Percentiles rank a stretch among this genome's conserved stretches.
Evolutionary conservation across 164 flowering plant species (phyloP).

Genomic region (Malania oleifera): DNA sequence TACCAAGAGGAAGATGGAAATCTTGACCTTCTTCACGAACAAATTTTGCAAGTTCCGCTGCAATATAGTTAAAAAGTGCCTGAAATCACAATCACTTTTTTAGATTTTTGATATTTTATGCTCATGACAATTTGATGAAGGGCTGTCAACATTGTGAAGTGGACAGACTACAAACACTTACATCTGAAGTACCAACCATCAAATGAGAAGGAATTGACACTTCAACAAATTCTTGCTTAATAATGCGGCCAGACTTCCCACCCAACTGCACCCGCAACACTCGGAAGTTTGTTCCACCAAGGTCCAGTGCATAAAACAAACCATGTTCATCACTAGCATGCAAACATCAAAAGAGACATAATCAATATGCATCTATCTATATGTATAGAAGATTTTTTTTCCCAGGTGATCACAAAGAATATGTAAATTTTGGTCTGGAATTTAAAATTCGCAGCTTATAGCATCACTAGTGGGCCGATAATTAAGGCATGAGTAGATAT

Average conservation of each 20-base stretch:
- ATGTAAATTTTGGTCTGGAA: too few relatives aligned
- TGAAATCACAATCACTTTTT: constrained; percentile 14
- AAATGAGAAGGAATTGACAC: constrained; percentile 1
- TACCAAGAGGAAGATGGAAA: constrained; percentile 27
- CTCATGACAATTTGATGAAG: background rate
- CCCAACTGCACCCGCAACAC: constrained; percentile 3
- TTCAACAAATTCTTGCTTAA: background rate
- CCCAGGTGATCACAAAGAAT: too few relatives aligned
- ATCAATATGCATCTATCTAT: too few relatives aligned
- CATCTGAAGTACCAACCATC: constrained; percentile 20
- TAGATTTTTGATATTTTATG: background rate
- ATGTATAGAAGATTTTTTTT: too few relatives aligned
- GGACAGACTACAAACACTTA: constrained; percentile 21
- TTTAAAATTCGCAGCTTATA: too few relatives aligned
- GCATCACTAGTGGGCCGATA: too few relatives aligned
- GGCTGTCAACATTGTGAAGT: background rate
- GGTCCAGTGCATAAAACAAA: constrained; percentile 3
- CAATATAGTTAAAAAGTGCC: constrained; percentile 43
- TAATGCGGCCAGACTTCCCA: background rate
- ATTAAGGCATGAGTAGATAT: too few relatives aligned
- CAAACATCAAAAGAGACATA: too few relatives aligned
- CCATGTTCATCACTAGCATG: background rate
- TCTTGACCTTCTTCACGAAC: constrained; percentile 35
- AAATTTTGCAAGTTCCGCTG: constrained; percentile 38
- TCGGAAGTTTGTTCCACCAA: constrained; percentile 5